Evolutionary conservation across 805 yeast genomes (phyloP).

Genomic region (Pichia gijzeniarum): DNA sequence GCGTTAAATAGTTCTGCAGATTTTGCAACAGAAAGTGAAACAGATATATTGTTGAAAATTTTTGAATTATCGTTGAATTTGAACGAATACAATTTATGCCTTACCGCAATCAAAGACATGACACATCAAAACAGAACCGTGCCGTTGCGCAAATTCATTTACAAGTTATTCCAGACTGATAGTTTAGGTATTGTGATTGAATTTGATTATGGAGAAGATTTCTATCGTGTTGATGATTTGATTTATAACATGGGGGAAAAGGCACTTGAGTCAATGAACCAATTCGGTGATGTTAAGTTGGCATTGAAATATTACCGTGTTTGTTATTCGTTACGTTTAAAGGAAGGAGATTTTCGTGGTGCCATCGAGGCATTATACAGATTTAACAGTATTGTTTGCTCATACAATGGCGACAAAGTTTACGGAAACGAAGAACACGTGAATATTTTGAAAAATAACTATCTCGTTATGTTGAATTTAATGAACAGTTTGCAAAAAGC

Average conservation of each 20-base stretch:
- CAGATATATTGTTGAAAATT: constrained; percentile 19
- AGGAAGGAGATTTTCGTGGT: constrained; percentile 44
- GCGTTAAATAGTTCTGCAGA: constrained; percentile 5
- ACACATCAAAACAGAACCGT: constrained; percentile 17
- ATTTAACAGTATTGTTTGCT: constrained; percentile 28
- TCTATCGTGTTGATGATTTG: constrained; percentile 36
- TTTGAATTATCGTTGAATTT: constrained; percentile 29
- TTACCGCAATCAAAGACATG: constrained; percentile 26
- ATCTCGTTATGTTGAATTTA: constrained; percentile 35
- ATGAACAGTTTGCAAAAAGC: constrained; percentile 30
- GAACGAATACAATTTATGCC: constrained; percentile 27
- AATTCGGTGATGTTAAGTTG: constrained; percentile 22
- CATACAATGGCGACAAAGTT: background rate
- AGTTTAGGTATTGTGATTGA: constrained; percentile 34
- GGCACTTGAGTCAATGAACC: background rate
- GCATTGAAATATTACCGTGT: constrained; percentile 42
- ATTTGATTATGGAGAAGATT: constrained; percentile 39
- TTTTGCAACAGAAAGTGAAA: constrained; percentile 17
- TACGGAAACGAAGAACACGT: constrained; percentile 13
- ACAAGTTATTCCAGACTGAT: constrained; percentile 34
- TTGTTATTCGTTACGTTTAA: constrained; percentile 44
- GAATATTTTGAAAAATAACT: constrained; percentile 29
- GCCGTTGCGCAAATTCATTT: constrained; percentile 31
- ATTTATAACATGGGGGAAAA: constrained; percentile 29
- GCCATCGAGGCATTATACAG: constrained; percentile 39